Evolutionary conservation across 805 yeast genomes (phyloP).

Genomic region (Cyberlindnera saturnus): DNA sequence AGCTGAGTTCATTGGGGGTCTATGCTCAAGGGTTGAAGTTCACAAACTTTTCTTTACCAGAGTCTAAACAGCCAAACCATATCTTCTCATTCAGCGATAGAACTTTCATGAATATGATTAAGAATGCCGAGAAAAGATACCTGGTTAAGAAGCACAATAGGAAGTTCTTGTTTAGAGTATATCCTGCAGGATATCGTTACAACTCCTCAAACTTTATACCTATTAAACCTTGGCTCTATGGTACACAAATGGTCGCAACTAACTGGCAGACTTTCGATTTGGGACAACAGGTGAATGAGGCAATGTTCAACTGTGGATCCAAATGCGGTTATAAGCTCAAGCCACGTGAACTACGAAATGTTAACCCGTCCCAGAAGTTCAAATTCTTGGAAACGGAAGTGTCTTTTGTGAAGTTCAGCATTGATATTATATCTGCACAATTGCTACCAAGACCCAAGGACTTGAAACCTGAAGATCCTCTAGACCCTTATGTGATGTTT

Average conservation of each 20-base stretch:
- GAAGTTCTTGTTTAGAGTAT: slow-evolving; percentile 70
- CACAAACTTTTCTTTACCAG: slow-evolving; percentile 78
- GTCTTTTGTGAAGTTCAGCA: slow-evolving; percentile 17
- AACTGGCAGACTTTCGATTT: slow-evolving; percentile 93
- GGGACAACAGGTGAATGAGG: slow-evolving; percentile 84
- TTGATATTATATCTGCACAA: slow-evolving; percentile 73
- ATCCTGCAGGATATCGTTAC: slow-evolving; percentile 76
- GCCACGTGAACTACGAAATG: slow-evolving; percentile 41
- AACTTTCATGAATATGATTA: slow-evolving; percentile 52
- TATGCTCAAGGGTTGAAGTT: slow-evolving; percentile 65
- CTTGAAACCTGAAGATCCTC: slow-evolving; percentile 34
- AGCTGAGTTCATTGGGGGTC: slow-evolving; percentile 57
- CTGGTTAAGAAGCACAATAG: slow-evolving; percentile 74
- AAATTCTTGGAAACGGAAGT: slow-evolving; percentile 5
- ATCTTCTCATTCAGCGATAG: slow-evolving; percentile 85
- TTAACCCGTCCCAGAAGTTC: slow-evolving; percentile 20
- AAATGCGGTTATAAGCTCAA: slow-evolving; percentile 75
- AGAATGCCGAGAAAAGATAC: slow-evolving; percentile 47
- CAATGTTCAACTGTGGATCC: slow-evolving; percentile 60
- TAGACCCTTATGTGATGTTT: slow-evolving; percentile 58
- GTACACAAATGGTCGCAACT: slow-evolving; percentile 92
- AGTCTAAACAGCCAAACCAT: slow-evolving; percentile 74
- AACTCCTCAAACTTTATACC: slow-evolving; percentile 82
- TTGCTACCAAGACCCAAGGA: slow-evolving; percentile 70
- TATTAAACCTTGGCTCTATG: slow-evolving; percentile 70